Conservation (phyloP, 345 rosid genomes). For the Cochlearia excelsa region DNA sequence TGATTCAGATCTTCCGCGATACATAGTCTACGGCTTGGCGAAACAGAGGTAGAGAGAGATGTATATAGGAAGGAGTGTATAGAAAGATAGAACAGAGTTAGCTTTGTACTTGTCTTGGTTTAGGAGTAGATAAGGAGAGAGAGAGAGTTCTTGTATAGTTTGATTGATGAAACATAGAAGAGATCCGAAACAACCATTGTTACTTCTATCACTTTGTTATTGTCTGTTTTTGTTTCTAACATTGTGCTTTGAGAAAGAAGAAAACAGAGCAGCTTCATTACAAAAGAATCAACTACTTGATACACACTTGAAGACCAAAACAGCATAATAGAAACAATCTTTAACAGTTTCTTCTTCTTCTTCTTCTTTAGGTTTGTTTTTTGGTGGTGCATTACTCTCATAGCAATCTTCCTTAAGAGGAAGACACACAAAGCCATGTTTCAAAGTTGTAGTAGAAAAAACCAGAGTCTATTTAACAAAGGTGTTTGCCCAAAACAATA, state of each 20-base stretch:
- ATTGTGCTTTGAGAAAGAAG: neutral
- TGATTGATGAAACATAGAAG: slow-evolving; percentile 8
- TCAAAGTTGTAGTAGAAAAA: no score
- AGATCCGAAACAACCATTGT: slow-evolving; percentile 15
- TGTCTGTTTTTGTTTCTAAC: neutral
- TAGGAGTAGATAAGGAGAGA: slow-evolving; percentile 4
- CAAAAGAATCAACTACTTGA: neutral
- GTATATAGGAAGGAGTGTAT: slow-evolving; percentile 18
- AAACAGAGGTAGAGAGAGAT: slow-evolving; percentile 2
- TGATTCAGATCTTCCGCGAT: neutral
- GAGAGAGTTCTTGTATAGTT: slow-evolving; percentile 7
- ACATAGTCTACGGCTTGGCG: slow-evolving; percentile 12
- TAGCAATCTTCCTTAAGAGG: slow-evolving; percentile 1
- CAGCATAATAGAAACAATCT: neutral
- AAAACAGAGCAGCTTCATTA: neutral
- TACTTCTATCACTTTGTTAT: neutral
- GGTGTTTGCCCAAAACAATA: no score
- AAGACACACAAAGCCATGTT: slow-evolving; percentile 7
- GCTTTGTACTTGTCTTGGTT: neutral
- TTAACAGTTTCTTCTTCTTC: neutral
- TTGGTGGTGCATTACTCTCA: neutral
- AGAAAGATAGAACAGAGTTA: neutral
- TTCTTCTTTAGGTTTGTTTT: neutral
- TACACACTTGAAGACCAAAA: neutral
- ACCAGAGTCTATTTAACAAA: neutral